Percentiles rank a stretch among this genome's conserved stretches.
Evolutionary conservation across 1,284 basidiomycete species (phyloP).

Genomic region (Leccinum fallax): DNA sequence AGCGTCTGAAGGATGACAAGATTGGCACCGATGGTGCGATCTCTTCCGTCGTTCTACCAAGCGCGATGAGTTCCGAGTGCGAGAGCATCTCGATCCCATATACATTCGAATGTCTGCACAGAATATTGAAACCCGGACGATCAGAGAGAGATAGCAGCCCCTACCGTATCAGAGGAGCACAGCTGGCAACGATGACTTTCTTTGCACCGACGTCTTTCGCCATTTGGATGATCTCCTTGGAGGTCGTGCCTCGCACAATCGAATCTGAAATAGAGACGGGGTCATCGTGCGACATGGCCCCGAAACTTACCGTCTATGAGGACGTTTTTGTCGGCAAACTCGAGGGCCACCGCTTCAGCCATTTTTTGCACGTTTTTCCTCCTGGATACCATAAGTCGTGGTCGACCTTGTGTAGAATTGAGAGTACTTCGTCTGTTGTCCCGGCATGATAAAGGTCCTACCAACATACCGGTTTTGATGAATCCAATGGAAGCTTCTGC

Average conservation of each 20-base stretch:
- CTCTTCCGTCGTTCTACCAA: conserved; percentile 75
- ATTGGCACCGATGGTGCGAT: conserved; percentile 95
- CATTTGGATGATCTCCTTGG: conserved; percentile 99
- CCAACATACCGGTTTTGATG: conserved; percentile 98
- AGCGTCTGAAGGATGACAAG: conserved; percentile 97
- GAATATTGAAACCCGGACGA: conserved; percentile 6
- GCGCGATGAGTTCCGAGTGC: conserved; percentile 89
- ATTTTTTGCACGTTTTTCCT: conserved; percentile 93
- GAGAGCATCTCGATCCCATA: conserved; percentile 99
- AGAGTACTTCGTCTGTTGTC: conserved; percentile 82
- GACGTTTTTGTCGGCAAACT: conserved; percentile 92
- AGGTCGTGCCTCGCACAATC: conserved; percentile 98
- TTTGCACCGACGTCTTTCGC: conserved; percentile 99
- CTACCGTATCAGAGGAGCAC: conserved; percentile 92
- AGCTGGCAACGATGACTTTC: conserved; percentile 95
- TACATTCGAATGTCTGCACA: conserved; percentile 83
- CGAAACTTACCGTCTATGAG: conserved; percentile 84
- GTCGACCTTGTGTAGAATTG: background rate
- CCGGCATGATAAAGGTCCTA: conserved; percentile 99
- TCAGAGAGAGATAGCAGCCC: conserved; percentile 10
- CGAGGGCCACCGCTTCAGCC: conserved; percentile 99
- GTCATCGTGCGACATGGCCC: background rate
- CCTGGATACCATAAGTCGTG: conserved; percentile 43
- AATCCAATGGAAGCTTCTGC: conserved; percentile 95
- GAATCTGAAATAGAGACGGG: conserved; percentile 63